A percentile compares a stretch with the other conserved stretches of the same genome.
Conservation (phyloP, 768 basidiomycete genomes). For the Tulasnella sp. region DNA sequence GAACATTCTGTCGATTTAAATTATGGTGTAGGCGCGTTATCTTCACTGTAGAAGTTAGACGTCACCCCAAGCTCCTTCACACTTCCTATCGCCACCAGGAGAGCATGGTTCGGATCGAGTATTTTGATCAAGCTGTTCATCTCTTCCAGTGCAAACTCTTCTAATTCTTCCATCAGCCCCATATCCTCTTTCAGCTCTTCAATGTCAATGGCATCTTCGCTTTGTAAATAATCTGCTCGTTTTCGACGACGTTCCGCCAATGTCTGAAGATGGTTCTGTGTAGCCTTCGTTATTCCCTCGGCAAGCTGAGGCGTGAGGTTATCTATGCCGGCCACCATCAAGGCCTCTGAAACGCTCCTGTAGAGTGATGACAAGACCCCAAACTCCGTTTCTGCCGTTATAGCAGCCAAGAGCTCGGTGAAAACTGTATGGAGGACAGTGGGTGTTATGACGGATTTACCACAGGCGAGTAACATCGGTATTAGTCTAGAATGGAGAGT, state of each 20-base stretch:
- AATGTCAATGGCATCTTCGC: slow-evolving; percentile 20
- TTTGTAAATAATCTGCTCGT: slow-evolving; percentile 29
- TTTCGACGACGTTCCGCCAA: slow-evolving; percentile 56
- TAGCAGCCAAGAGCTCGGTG: slow-evolving; percentile 47
- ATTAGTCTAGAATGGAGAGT: slow-evolving; percentile 35
- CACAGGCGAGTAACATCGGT: slow-evolving; percentile 55
- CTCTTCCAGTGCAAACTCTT: slow-evolving; percentile 69
- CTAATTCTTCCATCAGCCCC: slow-evolving; percentile 64
- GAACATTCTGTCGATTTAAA: too few relatives aligned
- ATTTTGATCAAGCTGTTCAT: slow-evolving; percentile 49
- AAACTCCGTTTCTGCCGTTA: slow-evolving; percentile 54
- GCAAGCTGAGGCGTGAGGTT: slow-evolving; percentile 43
- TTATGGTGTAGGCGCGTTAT: too few relatives aligned
- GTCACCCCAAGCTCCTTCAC: slow-evolving; percentile 52
- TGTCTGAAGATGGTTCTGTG: slow-evolving; percentile 53
- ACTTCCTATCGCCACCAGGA: slow-evolving; percentile 56
- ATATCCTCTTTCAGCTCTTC: slow-evolving; percentile 56
- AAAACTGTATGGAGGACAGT: slow-evolving; percentile 60
- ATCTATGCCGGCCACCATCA: slow-evolving; percentile 42
- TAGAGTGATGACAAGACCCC: slow-evolving; percentile 68
- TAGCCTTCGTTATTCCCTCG: slow-evolving; percentile 48
- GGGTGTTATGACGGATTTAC: slow-evolving; percentile 51
- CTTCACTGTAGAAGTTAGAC: too few relatives aligned
- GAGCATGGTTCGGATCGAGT: slow-evolving; percentile 47
- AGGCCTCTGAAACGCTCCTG: slow-evolving; percentile 50